phyloP scores from a whole-genome alignment of 1,284 basidiomycete genomes.

The Papiliotrema nemorosa region DNA sequence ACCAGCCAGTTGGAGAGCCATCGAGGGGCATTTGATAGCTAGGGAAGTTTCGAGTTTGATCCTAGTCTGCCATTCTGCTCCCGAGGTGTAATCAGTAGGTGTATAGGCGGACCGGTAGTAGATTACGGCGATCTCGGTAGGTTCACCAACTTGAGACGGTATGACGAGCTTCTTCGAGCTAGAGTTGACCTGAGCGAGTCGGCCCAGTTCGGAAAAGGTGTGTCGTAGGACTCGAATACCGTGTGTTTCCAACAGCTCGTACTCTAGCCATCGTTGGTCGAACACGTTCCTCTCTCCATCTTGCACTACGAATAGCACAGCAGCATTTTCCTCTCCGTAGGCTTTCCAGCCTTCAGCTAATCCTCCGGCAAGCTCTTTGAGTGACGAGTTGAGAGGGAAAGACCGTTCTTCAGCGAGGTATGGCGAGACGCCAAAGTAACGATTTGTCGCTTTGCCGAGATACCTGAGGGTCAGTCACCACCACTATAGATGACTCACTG shows the following conservation, averaged over 20 bases:
- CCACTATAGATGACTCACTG: conserved; percentile 53
- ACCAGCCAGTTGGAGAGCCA: conserved; percentile 89
- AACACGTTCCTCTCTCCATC: conserved; percentile 91
- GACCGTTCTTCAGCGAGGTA: conserved; percentile 55
- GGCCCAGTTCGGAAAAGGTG: conserved; percentile 66
- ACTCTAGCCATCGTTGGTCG: conserved; percentile 87
- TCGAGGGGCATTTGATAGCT: conserved; percentile 90
- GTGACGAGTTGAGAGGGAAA: conserved; percentile 72
- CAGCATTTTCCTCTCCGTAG: conserved; percentile 54
- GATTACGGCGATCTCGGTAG: conserved; percentile 70
- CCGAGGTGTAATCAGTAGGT: conserved; percentile 71
- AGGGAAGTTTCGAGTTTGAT: conserved; percentile 69
- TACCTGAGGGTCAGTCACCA: conserved; percentile 55
- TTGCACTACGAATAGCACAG: conserved; percentile 82
- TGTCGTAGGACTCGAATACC: conserved; percentile 68
- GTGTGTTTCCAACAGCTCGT: conserved; percentile 73
- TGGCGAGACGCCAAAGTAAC: conserved; percentile 62
- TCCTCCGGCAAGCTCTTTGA: conserved; percentile 66
- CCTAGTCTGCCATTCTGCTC: conserved; percentile 65
- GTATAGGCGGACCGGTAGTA: conserved; percentile 88
- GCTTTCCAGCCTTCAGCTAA: conserved; percentile 74
- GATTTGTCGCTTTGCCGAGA: conserved; percentile 59
- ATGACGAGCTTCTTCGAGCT: conserved; percentile 52
- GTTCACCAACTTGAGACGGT: conserved; percentile 44
- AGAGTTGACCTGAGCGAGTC: conserved; percentile 55